These are phyloP conservation scores for Rostrohypoxylon terebratum DNA, from an alignment of 495 filamentous ascomycete species.

Conservation along the genomic window DNA sequence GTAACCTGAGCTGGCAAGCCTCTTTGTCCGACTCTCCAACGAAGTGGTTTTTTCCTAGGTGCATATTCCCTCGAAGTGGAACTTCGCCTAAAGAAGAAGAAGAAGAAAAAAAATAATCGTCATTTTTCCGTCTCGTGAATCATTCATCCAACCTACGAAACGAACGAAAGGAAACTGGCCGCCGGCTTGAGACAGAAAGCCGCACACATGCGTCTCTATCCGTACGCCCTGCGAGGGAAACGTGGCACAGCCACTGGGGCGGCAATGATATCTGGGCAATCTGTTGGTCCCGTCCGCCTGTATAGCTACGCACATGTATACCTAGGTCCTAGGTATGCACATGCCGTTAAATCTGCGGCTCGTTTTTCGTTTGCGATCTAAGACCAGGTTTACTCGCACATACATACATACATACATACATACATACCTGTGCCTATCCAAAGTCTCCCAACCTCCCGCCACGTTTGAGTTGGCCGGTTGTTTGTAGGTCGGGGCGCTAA, in stretches of 20 bases:
- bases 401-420: neutral
- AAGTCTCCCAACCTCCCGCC: neutral
- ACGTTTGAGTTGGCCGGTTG: neutral
- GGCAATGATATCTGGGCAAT: constrained; percentile 22
- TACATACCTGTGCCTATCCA: neutral
- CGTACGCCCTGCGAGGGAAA: constrained; percentile 37
- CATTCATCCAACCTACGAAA: constrained; percentile 1
- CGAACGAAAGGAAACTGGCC: constrained; percentile 30
- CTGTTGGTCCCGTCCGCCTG: constrained; percentile 16
- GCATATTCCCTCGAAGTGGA: neutral
- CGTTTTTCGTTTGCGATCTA: constrained; percentile 33
- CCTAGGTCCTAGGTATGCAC: neutral
- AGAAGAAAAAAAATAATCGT: neutral
- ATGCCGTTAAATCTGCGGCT: constrained; percentile 24
- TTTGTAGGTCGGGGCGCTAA: constrained; percentile 2
- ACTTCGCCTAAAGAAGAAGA: neutral
- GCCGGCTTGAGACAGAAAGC: constrained; percentile 41
- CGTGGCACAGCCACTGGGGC: constrained; percentile 33
- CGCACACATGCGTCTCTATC: constrained; percentile 29
- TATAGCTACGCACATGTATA: neutral
- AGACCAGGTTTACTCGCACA: constrained; percentile 18
- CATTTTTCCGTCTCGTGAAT: neutral
- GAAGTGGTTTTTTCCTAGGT: neutral
- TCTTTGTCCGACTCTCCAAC: neutral
- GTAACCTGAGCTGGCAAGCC: neutral